These are phyloP conservation scores for Termitomyces sp. DNA, from an alignment of 768 basidiomycete genomes.

Conservation along the genomic window DNA sequence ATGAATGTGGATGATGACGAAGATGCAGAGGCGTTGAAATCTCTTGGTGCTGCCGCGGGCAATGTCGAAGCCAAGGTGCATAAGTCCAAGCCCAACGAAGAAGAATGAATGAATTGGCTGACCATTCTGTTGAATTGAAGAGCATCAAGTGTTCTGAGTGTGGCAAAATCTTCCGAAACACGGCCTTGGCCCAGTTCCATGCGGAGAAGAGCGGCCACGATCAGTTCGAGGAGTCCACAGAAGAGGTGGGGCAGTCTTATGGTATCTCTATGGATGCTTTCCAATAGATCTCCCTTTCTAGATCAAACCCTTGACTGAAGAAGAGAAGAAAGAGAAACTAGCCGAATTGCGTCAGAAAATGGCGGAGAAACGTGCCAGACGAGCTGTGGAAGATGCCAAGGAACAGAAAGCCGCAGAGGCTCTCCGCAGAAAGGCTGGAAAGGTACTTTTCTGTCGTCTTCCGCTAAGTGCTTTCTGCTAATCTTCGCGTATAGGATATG, in stretches of 20 bases:
- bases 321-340: constrained; percentile 83
- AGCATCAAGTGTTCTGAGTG: constrained; percentile 85
- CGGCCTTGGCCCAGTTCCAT: constrained; percentile 87
- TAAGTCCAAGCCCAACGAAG: not conserved
- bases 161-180: constrained; percentile 83
- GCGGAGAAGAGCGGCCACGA: constrained; percentile 95
- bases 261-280: not conserved
- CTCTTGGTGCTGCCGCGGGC: constrained; percentile 41
- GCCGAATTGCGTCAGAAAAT: constrained; percentile 78
- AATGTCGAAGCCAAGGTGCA: constrained; percentile 69
- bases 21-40: constrained; percentile 61
- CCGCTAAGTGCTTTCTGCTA: not conserved
- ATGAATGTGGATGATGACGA: constrained; percentile 72
- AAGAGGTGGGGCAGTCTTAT: constrained; percentile 60
- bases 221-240: constrained; percentile 93
- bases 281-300: constrained; percentile 25
- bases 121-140: constrained; percentile 31
- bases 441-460: constrained; percentile 39
- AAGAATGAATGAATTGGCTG: not conserved
- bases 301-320: constrained; percentile 94
- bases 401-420: constrained; percentile 74
- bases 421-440: constrained; percentile 83
- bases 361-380: constrained; percentile 72
- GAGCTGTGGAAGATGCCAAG: constrained; percentile 70
- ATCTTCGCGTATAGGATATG: constrained; percentile 53